phyloP scores from a whole-genome alignment of 129 eudicot genomes.

The Flaveria brownii region DNA sequence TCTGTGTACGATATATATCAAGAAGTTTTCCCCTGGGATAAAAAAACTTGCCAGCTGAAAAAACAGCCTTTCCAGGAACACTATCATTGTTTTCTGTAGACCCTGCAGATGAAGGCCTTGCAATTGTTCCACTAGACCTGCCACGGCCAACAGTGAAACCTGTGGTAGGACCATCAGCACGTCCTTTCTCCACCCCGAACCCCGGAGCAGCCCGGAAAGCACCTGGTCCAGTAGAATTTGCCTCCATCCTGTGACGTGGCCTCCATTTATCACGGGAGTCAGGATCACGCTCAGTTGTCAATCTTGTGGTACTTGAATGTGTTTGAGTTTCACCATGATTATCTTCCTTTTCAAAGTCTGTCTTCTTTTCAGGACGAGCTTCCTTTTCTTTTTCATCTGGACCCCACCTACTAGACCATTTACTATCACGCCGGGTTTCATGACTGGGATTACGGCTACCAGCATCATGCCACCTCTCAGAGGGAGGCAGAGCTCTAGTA shows the following conservation, averaged over 20 bases:
- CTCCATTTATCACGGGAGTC: conserved; percentile 99
- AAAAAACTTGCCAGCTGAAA: conserved; percentile 42
- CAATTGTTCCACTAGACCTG: conserved; percentile 53
- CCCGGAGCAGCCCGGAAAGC: conserved; percentile 97
- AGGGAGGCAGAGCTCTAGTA: conserved; percentile 47
- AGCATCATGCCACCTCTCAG: conserved; percentile 82
- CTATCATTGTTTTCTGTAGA: conserved; percentile 45
- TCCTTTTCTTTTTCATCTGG: conserved; percentile 97
- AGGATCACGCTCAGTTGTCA: conserved; percentile 65
- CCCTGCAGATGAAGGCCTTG: conserved; percentile 55
- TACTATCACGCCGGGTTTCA: conserved; percentile 75
- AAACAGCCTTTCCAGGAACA: conserved; percentile 62
- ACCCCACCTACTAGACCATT: conserved; percentile 98
- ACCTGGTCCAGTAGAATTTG: conserved; percentile 54
- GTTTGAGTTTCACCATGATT: conserved; percentile 53
- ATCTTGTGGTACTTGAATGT: conserved; percentile 43
- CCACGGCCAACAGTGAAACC: conserved; percentile 93
- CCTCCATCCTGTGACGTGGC: conserved; percentile 92
- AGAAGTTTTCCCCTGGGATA: conserved; percentile 94
- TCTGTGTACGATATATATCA: conserved; percentile 85
- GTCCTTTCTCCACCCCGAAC: conserved; percentile 76
- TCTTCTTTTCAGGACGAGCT: conserved; percentile 57
- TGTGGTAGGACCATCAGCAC: conserved; percentile 56
- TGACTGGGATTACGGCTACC: conserved; percentile 56
- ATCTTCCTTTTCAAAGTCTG: conserved; percentile 76